Evolutionary conservation across 768 basidiomycete species (phyloP), one percentile per base, ranked within the genome.

Genomic region (Macrolepiota albuminosa): DNA sequence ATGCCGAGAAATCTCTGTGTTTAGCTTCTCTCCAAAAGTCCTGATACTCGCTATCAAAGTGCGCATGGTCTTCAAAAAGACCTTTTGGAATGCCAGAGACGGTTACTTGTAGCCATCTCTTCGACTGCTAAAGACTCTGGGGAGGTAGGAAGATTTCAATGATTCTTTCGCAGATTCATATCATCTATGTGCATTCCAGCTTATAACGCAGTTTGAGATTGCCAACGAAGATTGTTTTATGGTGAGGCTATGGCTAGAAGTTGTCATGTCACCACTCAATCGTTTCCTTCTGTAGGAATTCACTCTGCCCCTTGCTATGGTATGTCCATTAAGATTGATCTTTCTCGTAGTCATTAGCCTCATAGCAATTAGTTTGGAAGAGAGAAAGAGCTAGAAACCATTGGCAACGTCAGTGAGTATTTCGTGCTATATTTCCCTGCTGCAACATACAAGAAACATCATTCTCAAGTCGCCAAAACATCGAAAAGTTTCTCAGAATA

Each of bases 131-230:
- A 84, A 54, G 78, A 82, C 54, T 81, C 85, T 36, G 73, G 77
- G 16, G 86, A 87, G 72, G 84, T 84, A 62, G 36, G 70, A 63
- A 29, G 40, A 24, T 31, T 14, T 2, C n/a, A 9, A 36, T 6
- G 39, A 16, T 47, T n/a, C 18, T 49, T 18, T 21, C 21, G 14
- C 6, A 29, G 52, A 46, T 52, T 51, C 53, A 54, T 49, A 14
- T 24, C 26, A 48, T 48, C 56, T 26, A 13, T 16, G 26, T 24
- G 50, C 53, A 21, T 31, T 46, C 29, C 24, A 88, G 84, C 82
- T 89, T 56, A 88, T 91, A 63, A 83, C 87, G 1, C 71, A 72
- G 21, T 91, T 91, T 64, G 83, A 86, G 37, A 87, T 89, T 61
- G 85, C 84, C 4, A 68, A 65, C 50, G 79, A 87, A 63, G 88